These are phyloP conservation scores for Verbena officinalis DNA, from an alignment of 257 asterid species.

Conservation along the genomic window DNA sequence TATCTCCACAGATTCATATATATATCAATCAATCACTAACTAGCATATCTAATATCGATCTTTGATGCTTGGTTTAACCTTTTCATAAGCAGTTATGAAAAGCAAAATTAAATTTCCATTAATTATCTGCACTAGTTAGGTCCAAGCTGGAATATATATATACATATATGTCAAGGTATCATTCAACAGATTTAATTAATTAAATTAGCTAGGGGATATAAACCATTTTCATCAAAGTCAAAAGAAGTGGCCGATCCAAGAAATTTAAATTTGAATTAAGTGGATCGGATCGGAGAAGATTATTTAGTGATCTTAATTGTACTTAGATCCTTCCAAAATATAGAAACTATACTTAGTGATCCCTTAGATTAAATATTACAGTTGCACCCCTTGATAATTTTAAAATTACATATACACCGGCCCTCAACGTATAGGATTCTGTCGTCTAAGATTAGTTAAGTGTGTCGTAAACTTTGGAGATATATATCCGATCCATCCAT, in stretches of 20 bases:
- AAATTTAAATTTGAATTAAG: too few relatives aligned
- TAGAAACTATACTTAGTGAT: too few relatives aligned
- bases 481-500: too few relatives aligned
- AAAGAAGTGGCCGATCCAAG: conserved; percentile 28
- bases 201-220: not conserved
- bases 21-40: conserved; percentile 9
- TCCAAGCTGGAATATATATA: conserved; percentile 23
- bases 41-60: too few relatives aligned
- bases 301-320: too few relatives aligned
- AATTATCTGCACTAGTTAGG: conserved; percentile 11
- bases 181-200: not conserved
- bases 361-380: too few relatives aligned
- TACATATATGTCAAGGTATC: conserved; percentile 21
- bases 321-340: too few relatives aligned
- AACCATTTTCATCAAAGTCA: conserved; percentile 13
- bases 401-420: too few relatives aligned
- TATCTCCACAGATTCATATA: not conserved
- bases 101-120: not conserved
- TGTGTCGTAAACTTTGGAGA: not conserved
- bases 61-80: conserved; percentile 18
- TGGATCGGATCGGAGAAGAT: too few relatives aligned
- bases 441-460: conserved; percentile 28
- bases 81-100: not conserved
- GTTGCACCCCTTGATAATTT: too few relatives aligned
- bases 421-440: too few relatives aligned